Conservation (phyloP, 192 early-diverging fungal genomes). For the Umbelopsis ramanniana region DNA sequence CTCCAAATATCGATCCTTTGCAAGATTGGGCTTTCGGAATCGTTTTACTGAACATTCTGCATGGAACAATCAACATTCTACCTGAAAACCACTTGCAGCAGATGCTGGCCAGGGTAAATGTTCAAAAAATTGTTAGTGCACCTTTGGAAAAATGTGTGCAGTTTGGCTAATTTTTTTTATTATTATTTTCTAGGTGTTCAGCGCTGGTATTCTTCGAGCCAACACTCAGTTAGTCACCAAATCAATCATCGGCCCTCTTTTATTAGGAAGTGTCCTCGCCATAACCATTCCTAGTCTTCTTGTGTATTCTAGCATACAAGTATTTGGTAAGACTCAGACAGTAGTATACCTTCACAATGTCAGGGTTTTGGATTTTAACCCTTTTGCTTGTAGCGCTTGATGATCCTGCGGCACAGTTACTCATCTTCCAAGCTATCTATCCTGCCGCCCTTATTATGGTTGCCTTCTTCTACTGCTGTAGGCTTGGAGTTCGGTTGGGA, state of each 20-base stretch:
- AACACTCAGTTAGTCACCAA: neutral
- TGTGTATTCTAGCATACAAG: constrained; percentile 6
- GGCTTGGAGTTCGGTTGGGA: neutral
- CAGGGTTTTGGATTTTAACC: neutral
- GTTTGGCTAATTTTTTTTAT: neutral
- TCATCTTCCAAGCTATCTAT: constrained; percentile 29
- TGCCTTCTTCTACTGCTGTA: constrained; percentile 6
- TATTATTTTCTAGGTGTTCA: constrained; percentile 12
- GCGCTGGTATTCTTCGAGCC: neutral
- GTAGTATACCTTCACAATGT: neutral
- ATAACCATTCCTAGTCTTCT: constrained; percentile 23
- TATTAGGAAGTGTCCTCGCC: neutral
- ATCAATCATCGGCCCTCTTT: constrained; percentile 4
- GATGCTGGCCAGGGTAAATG: neutral
- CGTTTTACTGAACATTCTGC: constrained; percentile 19
- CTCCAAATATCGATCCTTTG: constrained; percentile 24
- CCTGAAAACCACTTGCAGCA: constrained; percentile 20
- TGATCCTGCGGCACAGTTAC: constrained; percentile 24
- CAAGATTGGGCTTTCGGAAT: constrained; percentile 33
- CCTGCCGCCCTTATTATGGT: constrained; percentile 22
- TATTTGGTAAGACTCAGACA: constrained; percentile 10
- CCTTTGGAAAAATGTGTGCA: too few relatives aligned
- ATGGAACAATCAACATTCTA: constrained; percentile 24
- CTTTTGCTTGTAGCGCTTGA: constrained; percentile 8
- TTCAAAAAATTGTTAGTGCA: too few relatives aligned